Evolutionary conservation across 768 basidiomycete genomes (phyloP).

Genomic region (Agrocybe pediades): DNA sequence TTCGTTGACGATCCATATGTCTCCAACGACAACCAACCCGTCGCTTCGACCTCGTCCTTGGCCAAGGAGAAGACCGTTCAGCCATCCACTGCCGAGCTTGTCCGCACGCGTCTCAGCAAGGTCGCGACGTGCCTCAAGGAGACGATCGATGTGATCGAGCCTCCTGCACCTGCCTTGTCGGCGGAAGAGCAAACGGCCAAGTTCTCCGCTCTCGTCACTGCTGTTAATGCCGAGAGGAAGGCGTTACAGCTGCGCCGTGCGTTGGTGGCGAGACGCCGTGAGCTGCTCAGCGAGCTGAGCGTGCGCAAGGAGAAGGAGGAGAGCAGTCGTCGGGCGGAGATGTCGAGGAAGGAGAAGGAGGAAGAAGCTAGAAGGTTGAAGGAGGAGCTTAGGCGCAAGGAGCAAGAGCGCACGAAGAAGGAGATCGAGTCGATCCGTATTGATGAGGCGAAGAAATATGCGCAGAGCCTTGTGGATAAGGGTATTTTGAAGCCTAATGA

Average conservation of each 20-base stretch:
- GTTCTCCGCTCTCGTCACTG: conserved; percentile 59
- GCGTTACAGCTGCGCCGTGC: conserved; percentile 77
- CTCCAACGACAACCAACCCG: conserved; percentile 37
- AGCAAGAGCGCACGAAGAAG: conserved; percentile 63
- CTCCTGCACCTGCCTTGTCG: conserved; percentile 35
- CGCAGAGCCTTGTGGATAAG: conserved; percentile 78
- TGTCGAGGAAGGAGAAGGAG: conserved; percentile 64
- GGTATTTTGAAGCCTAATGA: conserved; percentile 67
- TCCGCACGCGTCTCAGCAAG: conserved; percentile 75
- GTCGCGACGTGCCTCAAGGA: conserved; percentile 76
- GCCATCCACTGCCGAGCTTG: conserved; percentile 69
- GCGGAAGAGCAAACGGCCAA: conserved; percentile 60
- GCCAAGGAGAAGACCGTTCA: conserved; percentile 52
- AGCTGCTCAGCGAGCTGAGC: conserved; percentile 81
- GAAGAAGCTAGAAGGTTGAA: conserved; percentile 61
- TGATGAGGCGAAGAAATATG: conserved; percentile 89
- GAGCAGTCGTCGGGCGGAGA: conserved; percentile 74
- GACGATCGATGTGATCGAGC: conserved; percentile 61
- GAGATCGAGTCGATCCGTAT: conserved; percentile 79
- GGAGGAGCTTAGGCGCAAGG: conserved; percentile 65
- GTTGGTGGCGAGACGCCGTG: conserved; percentile 81
- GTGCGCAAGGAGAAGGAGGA: conserved; percentile 90
- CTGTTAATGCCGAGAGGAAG: conserved; percentile 74
- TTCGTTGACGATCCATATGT: conserved; percentile 82
- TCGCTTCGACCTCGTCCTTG: conserved; percentile 24